These are phyloP conservation scores for Mortierella polycephala DNA, from an alignment of 371 early-diverging fungal species.

Conservation along the genomic window DNA sequence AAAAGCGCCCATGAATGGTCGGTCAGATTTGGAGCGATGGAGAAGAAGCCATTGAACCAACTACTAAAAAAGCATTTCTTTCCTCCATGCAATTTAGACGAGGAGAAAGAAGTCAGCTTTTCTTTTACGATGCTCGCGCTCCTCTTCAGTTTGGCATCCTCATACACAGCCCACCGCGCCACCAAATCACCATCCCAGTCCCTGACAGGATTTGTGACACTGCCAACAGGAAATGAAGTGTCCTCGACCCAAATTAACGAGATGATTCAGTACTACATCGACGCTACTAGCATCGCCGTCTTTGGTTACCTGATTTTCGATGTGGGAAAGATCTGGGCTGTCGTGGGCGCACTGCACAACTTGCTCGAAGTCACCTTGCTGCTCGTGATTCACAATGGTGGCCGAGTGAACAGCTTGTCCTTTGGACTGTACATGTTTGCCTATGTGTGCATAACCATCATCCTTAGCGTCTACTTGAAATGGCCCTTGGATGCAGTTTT, in stretches of 20 bases:
- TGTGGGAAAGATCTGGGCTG: constrained; percentile 63
- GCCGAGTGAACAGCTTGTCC: constrained; percentile 50
- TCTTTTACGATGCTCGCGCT: constrained; percentile 39
- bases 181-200: constrained; percentile 38
- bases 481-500: constrained; percentile 66
- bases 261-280: constrained; percentile 53
- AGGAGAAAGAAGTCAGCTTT: constrained; percentile 27
- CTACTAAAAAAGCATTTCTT: neutral
- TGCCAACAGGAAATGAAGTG: constrained; percentile 30
- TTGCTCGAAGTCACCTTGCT: constrained; percentile 58
- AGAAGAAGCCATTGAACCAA: neutral
- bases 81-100: constrained; percentile 9
- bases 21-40: neutral
- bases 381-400: constrained; percentile 35
- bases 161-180: constrained; percentile 32
- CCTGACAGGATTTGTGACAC: constrained; percentile 42
- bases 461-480: constrained; percentile 47
- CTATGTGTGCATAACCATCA: constrained; percentile 51
- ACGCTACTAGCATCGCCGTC: constrained; percentile 56
- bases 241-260: constrained; percentile 53
- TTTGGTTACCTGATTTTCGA: constrained; percentile 56
- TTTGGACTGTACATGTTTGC: constrained; percentile 52
- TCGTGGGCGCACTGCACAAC: constrained; percentile 62
- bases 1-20: constrained; percentile 3
- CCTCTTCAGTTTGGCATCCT: constrained; percentile 20